Evolutionary conservation across 352 stramenopile genomes (phyloP), one percentile per base, ranked within the genome.

Genomic region (Blastocystis sp.): DNA sequence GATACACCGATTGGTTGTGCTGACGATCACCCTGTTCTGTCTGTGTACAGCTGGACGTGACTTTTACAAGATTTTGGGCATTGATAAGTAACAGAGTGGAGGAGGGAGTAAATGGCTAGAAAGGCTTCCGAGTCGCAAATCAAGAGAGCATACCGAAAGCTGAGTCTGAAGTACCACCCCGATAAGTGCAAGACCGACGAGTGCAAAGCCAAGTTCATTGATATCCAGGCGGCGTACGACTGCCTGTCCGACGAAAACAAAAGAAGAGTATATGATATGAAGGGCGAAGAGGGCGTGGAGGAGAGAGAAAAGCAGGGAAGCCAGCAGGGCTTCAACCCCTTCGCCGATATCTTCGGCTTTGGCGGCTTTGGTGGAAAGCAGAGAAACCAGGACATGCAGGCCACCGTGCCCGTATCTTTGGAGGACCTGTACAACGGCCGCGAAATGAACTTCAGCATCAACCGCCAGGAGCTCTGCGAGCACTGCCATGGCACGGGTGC

Each of bases 361-460:
- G 78, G 78, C 60, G 45, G 45, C 24, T 62, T 64, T 63, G 78
- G 78, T 21, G 68, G 68, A 19, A 76, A 79, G 40, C 62, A 88
- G 54, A 38, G 78, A 77, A 88, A 88, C 54, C 71, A 87, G 21
- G 90, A 92, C 79, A 87, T 84, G 42, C 76, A 89, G 59, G 78
- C 91, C 6, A 76, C 87, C 14, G 48, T 91, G 62, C 71, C 77
- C 19, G 89, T 91, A 1, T 79, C 96, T 28, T 92, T 99, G 54
- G 93, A 96, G 11, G 94, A 99, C 90, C 90, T 99, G 57, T 99
- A 98, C 92, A 94, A 95, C 63, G 96, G 97, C 74, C 94, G 97
- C 79, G 93, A 93, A 45, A 93, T 98, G 78, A 94, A 98, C 89
- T 95, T 98, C 38, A 93, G 94, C 45, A 97, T 98, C 87, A 92